Evolutionary conservation across 495 filamentous ascomycete species (phyloP), one percentile per base, ranked within the genome.

Genomic region (Aspergillus nidulans): DNA sequence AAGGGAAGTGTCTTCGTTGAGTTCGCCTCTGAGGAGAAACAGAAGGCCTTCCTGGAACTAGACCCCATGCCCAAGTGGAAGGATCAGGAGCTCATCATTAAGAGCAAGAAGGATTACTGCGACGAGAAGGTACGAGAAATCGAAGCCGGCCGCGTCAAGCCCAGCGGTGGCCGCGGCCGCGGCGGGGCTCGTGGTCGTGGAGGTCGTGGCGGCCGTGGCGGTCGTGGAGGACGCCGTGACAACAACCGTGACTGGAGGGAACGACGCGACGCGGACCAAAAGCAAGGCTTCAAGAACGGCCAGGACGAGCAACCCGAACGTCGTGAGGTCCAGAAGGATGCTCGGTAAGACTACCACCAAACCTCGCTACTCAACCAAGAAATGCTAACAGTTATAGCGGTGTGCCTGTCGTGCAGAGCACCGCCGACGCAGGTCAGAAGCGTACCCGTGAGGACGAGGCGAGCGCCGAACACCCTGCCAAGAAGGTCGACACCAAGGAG

Each of bases 1-100:
- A 98, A 98, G 78, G 89, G 90, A 38, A 95, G 90, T 48, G 85
- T 97, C 23, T 97, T 96, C 62, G 91, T 97, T 48, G 92, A 97
- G 71, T 97, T 97, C 66, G 76, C 75, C 28, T 78, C 79, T 48
- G 85, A 87, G 55, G 88, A 92, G 45, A 80, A 82, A 21, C 84
- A 87, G 60, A 76, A 90, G 63, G 79, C 79, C 15, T 97, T 97
- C 72, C 73, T 95, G 39, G 83, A 75, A 1, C 71, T 91, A 7
- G 85, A 92, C 36, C 82, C 87, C n/a, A 86, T 89, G 68, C 92
- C 92, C 46, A 81, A 83, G 58, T 96, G 84, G 83, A 83, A 91
- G 57, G 90, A 77, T 36, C 68, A 85, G 46, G 80, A 85, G 13
- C 76, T 97, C 9, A 52, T 79, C 53, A 85, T 95, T 74, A 89